Conservation (phyloP, 345 rosid species). For the Corymbia maculata region DNA sequence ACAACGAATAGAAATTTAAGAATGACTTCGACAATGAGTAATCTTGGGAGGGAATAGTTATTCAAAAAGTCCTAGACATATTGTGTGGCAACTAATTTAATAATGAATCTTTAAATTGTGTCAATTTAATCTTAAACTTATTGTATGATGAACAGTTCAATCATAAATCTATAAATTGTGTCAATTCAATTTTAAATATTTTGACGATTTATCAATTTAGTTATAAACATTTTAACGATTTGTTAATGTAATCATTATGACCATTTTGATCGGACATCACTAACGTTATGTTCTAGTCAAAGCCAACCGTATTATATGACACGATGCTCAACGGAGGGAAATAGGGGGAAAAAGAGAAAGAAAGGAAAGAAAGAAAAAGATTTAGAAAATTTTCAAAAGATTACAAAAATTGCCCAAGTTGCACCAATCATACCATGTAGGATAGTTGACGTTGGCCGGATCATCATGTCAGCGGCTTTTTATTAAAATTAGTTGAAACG, state of each 20-base stretch:
- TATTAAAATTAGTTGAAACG: too few species aligned
- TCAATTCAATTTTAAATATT: background rate
- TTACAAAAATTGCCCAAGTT: too few species aligned
- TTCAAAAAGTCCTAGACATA: background rate
- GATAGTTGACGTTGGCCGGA: too few species aligned
- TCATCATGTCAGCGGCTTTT: too few species aligned
- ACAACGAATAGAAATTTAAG: rapidly evolving
- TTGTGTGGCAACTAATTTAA: background rate
- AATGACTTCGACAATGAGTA: background rate
- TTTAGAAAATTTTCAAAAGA: too few species aligned
- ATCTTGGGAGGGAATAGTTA: background rate
- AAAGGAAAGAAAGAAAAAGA: too few species aligned
- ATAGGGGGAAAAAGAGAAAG: background rate
- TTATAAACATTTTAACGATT: background rate
- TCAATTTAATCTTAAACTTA: too few species aligned
- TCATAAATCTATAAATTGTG: too few species aligned
- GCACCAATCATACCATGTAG: too few species aligned
- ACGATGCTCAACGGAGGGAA: rapidly evolving
- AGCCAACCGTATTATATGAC: background rate
- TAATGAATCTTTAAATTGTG: too few species aligned
- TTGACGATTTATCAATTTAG: background rate
- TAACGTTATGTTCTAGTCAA: rapidly evolving
- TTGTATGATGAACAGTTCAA: rapidly evolving
- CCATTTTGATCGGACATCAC: rapidly evolving
- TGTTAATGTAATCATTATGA: background rate